Evolutionary conservation across 495 filamentous ascomycete species (phyloP).

Genomic region (Penicillium cosmopolitanum): DNA sequence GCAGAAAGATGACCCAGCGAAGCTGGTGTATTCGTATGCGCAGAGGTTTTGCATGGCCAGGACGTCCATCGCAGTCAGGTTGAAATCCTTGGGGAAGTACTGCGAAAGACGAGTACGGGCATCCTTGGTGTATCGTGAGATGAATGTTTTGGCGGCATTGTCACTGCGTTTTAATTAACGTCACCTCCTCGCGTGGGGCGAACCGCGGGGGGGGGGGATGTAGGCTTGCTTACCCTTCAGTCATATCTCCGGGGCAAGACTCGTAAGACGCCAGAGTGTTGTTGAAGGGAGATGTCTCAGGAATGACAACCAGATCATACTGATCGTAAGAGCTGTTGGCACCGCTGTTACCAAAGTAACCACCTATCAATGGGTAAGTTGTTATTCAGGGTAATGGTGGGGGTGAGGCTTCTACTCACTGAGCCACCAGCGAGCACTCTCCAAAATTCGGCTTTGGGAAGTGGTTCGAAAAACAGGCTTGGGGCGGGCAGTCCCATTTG

Average conservation of each 20-base stretch:
- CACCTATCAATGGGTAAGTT: conserved; percentile 25
- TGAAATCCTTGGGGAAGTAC: conserved; percentile 42
- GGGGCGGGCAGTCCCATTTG: conserved; percentile 46
- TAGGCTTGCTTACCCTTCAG: conserved; percentile 24
- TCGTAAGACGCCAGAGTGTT: conserved; percentile 55
- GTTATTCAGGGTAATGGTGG: conserved; percentile 2
- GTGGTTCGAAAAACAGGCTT: conserved; percentile 56
- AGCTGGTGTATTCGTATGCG: conserved; percentile 37
- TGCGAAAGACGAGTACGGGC: conserved; percentile 29
- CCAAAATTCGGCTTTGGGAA: conserved; percentile 50
- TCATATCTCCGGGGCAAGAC: conserved; percentile 29
- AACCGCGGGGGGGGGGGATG: not conserved
- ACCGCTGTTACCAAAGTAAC: conserved; percentile 43
- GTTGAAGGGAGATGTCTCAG: conserved; percentile 50
- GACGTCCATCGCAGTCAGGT: conserved; percentile 53
- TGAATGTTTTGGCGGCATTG: conserved; percentile 27
- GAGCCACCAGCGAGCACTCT: conserved; percentile 49
- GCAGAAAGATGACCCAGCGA: conserved; percentile 48
- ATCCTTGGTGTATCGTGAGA: conserved; percentile 29
- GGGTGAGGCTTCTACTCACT: conserved; percentile 26
- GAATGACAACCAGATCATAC: conserved; percentile 53
- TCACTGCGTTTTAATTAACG: conserved; percentile 19
- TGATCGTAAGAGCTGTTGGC: conserved; percentile 43
- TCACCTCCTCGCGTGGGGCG: not conserved
- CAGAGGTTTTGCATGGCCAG: conserved; percentile 57